Evolutionary conservation across 2,329 filamentous ascomycete species (phyloP).

Genomic region (Hypoxylon rubiginosum): DNA sequence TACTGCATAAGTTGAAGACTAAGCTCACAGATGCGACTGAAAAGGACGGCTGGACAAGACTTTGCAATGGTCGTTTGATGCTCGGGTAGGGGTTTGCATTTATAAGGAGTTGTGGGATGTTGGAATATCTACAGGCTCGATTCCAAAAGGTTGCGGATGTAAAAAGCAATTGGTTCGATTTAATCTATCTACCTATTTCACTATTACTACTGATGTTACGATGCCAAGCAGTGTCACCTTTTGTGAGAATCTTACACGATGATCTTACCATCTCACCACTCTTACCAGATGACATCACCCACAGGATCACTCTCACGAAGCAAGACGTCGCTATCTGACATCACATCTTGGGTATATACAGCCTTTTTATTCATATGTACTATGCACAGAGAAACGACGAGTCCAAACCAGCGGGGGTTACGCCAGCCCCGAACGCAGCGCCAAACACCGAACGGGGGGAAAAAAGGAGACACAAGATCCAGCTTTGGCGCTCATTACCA

Average conservation of each 20-base stretch:
- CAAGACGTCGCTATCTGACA: background rate
- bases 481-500: constrained; percentile 5
- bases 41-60: background rate
- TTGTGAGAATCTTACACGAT: too few relatives aligned
- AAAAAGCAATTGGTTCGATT: constrained; percentile 19
- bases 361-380: constrained; percentile 19
- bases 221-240: background rate
- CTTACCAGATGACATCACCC: too few relatives aligned
- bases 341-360: constrained; percentile 18
- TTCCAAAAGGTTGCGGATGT: constrained; percentile 9
- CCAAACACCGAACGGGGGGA: constrained; percentile 4
- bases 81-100: constrained; percentile 3
- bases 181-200: constrained; percentile 9
- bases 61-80: background rate
- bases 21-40: background rate
- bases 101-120: background rate
- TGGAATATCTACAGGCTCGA: background rate
- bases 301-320: background rate
- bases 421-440: constrained; percentile 17
- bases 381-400: constrained; percentile 20
- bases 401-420: constrained; percentile 14
- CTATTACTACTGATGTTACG: background rate
- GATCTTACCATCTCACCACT: too few relatives aligned
- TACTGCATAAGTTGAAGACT: background rate
- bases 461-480: constrained; percentile 7